phyloP scores from a whole-genome alignment of 257 asterid species.

The Haberlea rhodopensis region DNA sequence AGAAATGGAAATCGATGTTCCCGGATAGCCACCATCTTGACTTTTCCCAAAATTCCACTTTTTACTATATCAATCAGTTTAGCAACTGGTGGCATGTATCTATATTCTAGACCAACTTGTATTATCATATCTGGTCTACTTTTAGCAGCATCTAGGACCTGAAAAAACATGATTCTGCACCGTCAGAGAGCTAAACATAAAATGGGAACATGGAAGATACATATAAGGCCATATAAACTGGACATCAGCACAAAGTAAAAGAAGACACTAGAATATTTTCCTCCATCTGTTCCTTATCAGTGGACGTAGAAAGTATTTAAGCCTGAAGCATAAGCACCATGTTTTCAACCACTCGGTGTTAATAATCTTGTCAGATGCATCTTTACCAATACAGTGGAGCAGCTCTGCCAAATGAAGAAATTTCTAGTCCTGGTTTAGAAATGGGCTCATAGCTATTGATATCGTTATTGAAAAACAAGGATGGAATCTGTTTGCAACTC shows the following conservation, averaged over 20 bases:
- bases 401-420: not conserved
- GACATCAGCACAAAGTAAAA: conserved; percentile 2
- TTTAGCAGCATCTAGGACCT: conserved; percentile 79
- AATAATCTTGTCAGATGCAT: no score
- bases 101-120: conserved; percentile 92
- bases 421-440: not conserved
- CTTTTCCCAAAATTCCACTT: conserved; percentile 61
- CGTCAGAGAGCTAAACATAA: not conserved
- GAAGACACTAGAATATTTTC: not conserved
- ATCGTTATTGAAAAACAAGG: not conserved
- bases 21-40: conserved; percentile 87
- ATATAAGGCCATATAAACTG: not conserved
- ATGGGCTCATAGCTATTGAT: not conserved
- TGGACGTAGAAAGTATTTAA: not conserved
- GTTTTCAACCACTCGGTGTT: not conserved
- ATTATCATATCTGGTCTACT: conserved; percentile 64
- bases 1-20: conserved; percentile 96
- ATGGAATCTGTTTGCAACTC: not conserved
- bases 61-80: conserved; percentile 75
- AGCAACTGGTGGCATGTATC: conserved; percentile 97
- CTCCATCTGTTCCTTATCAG: not conserved
- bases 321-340: conserved; percentile 1
- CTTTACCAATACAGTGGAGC: not conserved
- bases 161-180: conserved; percentile 22
- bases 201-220: not conserved